Base-by-base conservation (phyloP, 2,329 filamentous ascomycete genomes). In the Aureobasidium zeae region DNA sequence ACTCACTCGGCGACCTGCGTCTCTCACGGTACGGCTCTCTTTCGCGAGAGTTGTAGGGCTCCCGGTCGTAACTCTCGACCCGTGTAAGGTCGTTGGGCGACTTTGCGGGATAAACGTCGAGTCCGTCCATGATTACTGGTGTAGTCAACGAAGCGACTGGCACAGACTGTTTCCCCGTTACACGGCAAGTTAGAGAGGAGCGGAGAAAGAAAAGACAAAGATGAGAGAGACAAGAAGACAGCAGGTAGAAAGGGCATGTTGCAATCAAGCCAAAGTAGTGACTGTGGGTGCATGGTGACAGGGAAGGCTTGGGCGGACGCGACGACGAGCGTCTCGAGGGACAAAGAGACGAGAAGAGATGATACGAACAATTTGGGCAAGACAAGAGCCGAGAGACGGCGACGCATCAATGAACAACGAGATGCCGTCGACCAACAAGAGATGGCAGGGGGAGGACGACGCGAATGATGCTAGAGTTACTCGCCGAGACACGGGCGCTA, bases 11-110 rank as follows among this genome's bases (percentile, higher is more conserved):
- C 29, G 44, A 45, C 25, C 45, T 47, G 32, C 45, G 55, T 24
- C 54, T 44, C 24, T 55, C 55, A 22, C 56, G 53, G 43, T 58
- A 56, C 4, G 53, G 41, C 11, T 46, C 37, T n/a, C 47, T 45
- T 10, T 48, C 35, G 15, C 43, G 43, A 11, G 47, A 31, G 11
- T 35, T 30, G 34, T 46, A 43, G 16, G 20, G 32, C 15, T 46
- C 43, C 25, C 43, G 31, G 20, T 45, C 39, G 26, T 43, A 41
- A 19, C 43, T 46, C 5, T 49, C 47, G n/a, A 32, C 35, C 10
- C 38, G 33, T 5, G 35, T 22, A 13, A 41, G 43, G 16, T 34
- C 43, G 21, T 45, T 34, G 26, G 44, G 44, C 44, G 45, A 41
- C 17, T 33, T 35, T 10, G 22, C 20, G 24, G 22, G 17, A 15